These are phyloP conservation scores for Parietichytrium sp. DNA, from an alignment of 108 stramenopile species.

Conservation along the genomic window DNA sequence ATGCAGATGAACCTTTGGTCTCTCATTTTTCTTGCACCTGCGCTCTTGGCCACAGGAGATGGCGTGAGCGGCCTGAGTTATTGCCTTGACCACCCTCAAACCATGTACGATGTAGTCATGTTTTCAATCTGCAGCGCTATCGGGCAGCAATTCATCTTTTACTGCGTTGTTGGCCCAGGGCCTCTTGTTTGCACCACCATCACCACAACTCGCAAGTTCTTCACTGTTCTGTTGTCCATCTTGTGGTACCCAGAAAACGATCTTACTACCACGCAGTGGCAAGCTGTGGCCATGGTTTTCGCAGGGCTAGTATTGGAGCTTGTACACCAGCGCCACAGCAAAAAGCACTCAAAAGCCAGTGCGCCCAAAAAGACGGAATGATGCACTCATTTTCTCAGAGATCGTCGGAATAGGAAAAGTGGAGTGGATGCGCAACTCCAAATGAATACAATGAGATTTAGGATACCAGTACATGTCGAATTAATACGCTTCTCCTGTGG, in stretches of 20 bases:
- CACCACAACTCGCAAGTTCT: conserved; percentile 97
- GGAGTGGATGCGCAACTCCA: no score
- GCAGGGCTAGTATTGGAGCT: conserved; percentile 81
- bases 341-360: not conserved
- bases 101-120: conserved; percentile 77
- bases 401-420: no score
- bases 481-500: no score
- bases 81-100: conserved; percentile 76
- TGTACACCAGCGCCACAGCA: conserved; percentile 62
- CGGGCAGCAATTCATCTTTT: conserved; percentile 98
- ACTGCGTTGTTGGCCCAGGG: conserved; percentile 95
- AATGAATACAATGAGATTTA: no score
- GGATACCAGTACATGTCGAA: no score
- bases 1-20: conserved; percentile 79
- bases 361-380: not conserved
- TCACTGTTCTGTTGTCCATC: conserved; percentile 85
- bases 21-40: conserved; percentile 53
- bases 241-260: conserved; percentile 79
- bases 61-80: conserved; percentile 66
- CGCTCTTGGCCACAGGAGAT: conserved; percentile 64
- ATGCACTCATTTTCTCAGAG: no score
- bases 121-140: conserved; percentile 89
- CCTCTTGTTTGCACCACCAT: conserved; percentile 90
- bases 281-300: conserved; percentile 78
- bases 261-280: conserved; percentile 79